Evolutionary conservation across 1,284 basidiomycete genomes (phyloP).

Genomic region (Puccinia coronata): DNA sequence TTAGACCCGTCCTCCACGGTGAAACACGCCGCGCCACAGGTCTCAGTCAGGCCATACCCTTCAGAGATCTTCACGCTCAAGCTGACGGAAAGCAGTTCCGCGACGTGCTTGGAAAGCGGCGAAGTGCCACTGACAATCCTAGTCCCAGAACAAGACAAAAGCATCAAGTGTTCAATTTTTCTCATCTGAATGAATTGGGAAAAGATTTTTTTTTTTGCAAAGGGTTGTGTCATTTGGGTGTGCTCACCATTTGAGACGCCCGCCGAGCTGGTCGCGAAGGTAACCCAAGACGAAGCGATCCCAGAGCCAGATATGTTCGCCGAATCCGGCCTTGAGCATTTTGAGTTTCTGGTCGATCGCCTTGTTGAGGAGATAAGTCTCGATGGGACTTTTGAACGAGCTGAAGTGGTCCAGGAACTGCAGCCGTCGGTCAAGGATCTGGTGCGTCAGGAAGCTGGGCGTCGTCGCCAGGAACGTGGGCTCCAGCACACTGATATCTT

Average conservation of each 20-base stretch:
- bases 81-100: constrained; percentile 34
- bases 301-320: constrained; percentile 48
- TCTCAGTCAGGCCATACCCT: constrained; percentile 44
- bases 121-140: constrained; percentile 48
- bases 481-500: constrained; percentile 38
- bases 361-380: constrained; percentile 44
- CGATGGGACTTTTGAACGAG: constrained; percentile 27
- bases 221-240: not conserved
- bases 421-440: constrained; percentile 26
- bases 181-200: not conserved
- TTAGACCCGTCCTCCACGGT: constrained; percentile 21
- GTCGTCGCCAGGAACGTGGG: constrained; percentile 37
- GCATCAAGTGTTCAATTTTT: not conserved
- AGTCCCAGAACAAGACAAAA: not conserved
- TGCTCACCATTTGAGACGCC: constrained; percentile 37
- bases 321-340: constrained; percentile 30
- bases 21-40: constrained; percentile 24
- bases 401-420: constrained; percentile 32
- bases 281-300: constrained; percentile 41
- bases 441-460: no score
- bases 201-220: no score
- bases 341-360: constrained; percentile 39
- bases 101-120: constrained; percentile 30
- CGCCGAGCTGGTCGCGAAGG: constrained; percentile 37
- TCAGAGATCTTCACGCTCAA: constrained; percentile 45